Evolutionary conservation across 176 grass and related monocot species (phyloP).

Genomic region (Pontederia paniculata): DNA sequence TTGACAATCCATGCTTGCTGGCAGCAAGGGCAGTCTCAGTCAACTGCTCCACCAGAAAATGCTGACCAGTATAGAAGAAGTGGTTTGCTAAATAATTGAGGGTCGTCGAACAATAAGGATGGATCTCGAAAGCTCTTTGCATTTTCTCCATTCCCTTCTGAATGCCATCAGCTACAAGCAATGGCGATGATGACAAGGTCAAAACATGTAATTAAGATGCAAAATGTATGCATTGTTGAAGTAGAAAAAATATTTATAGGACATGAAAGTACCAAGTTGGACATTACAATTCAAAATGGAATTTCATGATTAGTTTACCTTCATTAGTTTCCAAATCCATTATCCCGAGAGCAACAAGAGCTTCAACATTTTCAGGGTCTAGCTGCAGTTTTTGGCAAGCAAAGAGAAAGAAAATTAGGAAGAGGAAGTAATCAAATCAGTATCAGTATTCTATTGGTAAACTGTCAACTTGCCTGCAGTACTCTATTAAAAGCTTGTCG

Average conservation of each 20-base stretch:
- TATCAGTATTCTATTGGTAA: not conserved
- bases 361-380: conserved; percentile 88
- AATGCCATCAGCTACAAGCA: conserved; percentile 47
- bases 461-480: conserved; percentile 35
- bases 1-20: conserved; percentile 58
- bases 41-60: conserved; percentile 96
- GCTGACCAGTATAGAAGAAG: conserved; percentile 96
- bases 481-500: conserved; percentile 86
- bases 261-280: not conserved
- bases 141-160: conserved; percentile 74
- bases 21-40: conserved; percentile 75
- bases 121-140: conserved; percentile 69
- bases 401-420: conserved; percentile 12
- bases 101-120: conserved; percentile 81
- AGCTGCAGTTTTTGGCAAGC: conserved; percentile 37
- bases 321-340: conserved; percentile 99
- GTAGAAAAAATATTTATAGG: not conserved
- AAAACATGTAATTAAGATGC: not conserved
- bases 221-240: not conserved
- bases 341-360: conserved; percentile 75
- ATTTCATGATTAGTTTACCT: conserved; percentile 33
- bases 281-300: not conserved
- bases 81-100: conserved; percentile 90
- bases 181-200: conserved; percentile 12
- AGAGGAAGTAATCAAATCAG: conserved; percentile 10